Percentiles rank a stretch among this genome's conserved stretches.
Evolutionary conservation across 2,329 filamentous ascomycete genomes (phyloP).

Genomic region (Phaeophleospora eucalypticola): DNA sequence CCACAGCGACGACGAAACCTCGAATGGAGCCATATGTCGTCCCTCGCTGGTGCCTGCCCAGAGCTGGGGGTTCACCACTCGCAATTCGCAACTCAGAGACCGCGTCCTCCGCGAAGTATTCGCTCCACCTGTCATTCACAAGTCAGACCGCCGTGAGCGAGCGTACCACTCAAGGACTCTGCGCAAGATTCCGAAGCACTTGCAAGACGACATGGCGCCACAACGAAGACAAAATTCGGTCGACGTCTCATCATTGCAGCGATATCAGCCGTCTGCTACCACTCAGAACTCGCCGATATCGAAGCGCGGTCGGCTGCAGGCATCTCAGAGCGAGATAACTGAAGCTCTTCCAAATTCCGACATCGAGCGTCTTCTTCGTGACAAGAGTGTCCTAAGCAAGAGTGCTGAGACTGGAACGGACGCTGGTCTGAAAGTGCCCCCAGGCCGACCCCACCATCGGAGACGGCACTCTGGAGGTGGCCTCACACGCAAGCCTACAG

Average conservation of each 20-base stretch:
- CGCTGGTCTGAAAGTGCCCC: constrained; percentile 3
- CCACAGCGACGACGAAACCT: constrained; percentile 20
- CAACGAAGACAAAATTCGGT: constrained; percentile 27
- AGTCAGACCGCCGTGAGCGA: constrained; percentile 67
- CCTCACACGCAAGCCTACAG: constrained; percentile 65
- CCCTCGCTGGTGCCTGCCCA: constrained; percentile 47
- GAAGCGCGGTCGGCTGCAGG: constrained; percentile 34
- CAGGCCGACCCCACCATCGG: constrained; percentile 33
- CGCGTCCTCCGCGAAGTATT: constrained; percentile 93
- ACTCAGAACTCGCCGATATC: neutral
- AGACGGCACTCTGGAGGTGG: constrained; percentile 86
- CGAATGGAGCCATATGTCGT: constrained; percentile 20
- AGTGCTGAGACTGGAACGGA: constrained; percentile 28
- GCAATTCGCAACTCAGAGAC: constrained; percentile 82
- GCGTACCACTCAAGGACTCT: constrained; percentile 63
- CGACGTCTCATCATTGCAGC: constrained; percentile 15
- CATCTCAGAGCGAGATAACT: constrained; percentile 34
- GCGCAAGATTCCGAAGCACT: constrained; percentile 27
- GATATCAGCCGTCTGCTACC: neutral
- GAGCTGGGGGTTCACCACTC: constrained; percentile 84
- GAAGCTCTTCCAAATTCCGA: constrained; percentile 23
- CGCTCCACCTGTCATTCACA: constrained; percentile 70
- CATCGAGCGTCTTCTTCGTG: constrained; percentile 20
- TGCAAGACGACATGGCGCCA: constrained; percentile 25
- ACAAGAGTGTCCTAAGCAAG: constrained; percentile 23